phyloP scores from a whole-genome alignment of 306 rosid species.

The Arachis hypogaea region DNA sequence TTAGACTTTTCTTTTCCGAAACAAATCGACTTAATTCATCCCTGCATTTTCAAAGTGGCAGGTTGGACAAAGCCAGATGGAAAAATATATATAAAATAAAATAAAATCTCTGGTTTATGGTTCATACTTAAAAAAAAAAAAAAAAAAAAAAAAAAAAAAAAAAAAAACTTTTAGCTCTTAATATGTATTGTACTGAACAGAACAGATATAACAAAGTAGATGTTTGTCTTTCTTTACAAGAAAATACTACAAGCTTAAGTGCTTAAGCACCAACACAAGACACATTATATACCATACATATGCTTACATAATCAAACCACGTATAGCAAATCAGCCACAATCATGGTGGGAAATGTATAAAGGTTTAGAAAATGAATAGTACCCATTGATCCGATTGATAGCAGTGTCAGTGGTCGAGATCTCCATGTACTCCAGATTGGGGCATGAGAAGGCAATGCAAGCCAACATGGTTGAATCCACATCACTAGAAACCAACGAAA shows the following conservation, averaged over 20 bases:
- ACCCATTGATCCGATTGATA: conserved; percentile 75
- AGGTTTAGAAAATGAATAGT: not conserved
- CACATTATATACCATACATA: not conserved
- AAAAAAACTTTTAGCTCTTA: not conserved
- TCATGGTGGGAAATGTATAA: not conserved
- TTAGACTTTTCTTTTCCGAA: conserved; percentile 62
- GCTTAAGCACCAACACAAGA: not conserved
- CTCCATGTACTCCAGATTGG: conserved; percentile 75
- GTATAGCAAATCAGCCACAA: not conserved
- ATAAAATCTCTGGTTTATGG: not conserved
- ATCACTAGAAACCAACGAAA: conserved; percentile 51
- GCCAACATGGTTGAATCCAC: conserved; percentile 79
- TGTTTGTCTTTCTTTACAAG: not conserved
- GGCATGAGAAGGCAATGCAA: conserved; percentile 81
- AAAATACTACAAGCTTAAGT: not conserved
- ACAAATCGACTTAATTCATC: conserved; percentile 76
- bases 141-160: not conserved
- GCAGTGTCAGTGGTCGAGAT: conserved; percentile 50
- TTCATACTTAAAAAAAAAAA: not conserved
- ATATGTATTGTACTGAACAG: not conserved
- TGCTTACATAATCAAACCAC: not conserved
- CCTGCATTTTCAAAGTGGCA: conserved; percentile 51
- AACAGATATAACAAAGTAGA: not conserved
- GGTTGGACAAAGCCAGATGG: conserved; percentile 26
- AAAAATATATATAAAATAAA: not conserved